phyloP scores from a whole-genome alignment of 2,329 filamentous ascomycete genomes.

The Drechslera avenae region DNA sequence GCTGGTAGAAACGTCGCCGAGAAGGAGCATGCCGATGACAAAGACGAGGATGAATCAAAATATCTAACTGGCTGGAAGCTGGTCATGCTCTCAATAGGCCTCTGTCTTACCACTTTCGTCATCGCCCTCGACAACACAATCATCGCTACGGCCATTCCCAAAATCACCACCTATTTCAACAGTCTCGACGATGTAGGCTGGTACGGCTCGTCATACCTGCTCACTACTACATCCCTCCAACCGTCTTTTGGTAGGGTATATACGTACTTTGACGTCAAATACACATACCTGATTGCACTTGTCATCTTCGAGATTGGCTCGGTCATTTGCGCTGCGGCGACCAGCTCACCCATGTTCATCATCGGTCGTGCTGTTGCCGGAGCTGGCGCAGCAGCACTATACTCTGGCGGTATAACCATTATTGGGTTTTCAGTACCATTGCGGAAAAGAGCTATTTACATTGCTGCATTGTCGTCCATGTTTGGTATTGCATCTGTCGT shows the following conservation, averaged over 20 bases:
- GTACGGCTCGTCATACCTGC: constrained; percentile 54
- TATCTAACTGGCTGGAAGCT: constrained; percentile 45
- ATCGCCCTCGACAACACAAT: constrained; percentile 50
- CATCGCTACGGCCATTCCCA: constrained; percentile 48
- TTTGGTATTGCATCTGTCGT: constrained; percentile 50
- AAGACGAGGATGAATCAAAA: constrained; percentile 44
- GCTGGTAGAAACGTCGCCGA: neutral
- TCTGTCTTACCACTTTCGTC: constrained; percentile 45
- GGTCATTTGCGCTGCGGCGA: constrained; percentile 58
- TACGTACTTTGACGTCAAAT: constrained; percentile 62
- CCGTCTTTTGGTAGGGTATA: constrained; percentile 62
- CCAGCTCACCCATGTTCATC: constrained; percentile 59
- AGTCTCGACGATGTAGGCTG: constrained; percentile 50
- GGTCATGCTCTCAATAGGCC: constrained; percentile 40
- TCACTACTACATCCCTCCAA: constrained; percentile 51
- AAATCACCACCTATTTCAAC: constrained; percentile 50
- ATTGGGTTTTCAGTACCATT: constrained; percentile 50
- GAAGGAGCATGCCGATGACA: constrained; percentile 1
- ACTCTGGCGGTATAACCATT: constrained; percentile 60
- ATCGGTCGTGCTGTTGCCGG: constrained; percentile 61
- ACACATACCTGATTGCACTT: constrained; percentile 57
- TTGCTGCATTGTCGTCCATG: constrained; percentile 45
- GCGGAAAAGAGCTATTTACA: constrained; percentile 51
- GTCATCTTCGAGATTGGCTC: constrained; percentile 58
- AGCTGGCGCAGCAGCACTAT: constrained; percentile 57